A percentile compares a stretch with the other conserved stretches of the same genome.
Evolutionary conservation across 75 land plant species (phyloP).

Genomic region (Picea glauca): DNA sequence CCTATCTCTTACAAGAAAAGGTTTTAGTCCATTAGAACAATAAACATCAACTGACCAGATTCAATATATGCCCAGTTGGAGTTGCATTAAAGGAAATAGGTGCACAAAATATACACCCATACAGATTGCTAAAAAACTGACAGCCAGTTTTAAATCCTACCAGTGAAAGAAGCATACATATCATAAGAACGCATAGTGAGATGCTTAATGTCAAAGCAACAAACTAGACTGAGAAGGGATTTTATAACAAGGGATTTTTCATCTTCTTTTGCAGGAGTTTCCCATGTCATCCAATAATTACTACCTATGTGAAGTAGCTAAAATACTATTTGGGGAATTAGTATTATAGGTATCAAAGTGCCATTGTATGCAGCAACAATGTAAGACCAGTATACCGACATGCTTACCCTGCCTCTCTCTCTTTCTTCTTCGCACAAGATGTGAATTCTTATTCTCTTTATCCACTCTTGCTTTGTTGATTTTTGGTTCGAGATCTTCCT

Average conservation of each 20-base stretch:
- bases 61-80: slow-evolving; percentile 81
- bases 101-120: slow-evolving; percentile 67
- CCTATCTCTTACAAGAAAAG: background rate
- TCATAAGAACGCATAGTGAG: slow-evolving; percentile 46
- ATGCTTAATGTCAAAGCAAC: slow-evolving; percentile 43
- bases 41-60: slow-evolving; percentile 49
- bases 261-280: slow-evolving; percentile 27
- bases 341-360: slow-evolving; percentile 69
- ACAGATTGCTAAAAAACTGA: slow-evolving; percentile 42
- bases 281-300: slow-evolving; percentile 88
- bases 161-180: slow-evolving; percentile 46
- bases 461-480: background rate
- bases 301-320: slow-evolving; percentile 68
- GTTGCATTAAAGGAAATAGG: slow-evolving; percentile 95
- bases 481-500: slow-evolving; percentile 13
- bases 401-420: slow-evolving; percentile 60
- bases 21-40: background rate
- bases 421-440: slow-evolving; percentile 56
- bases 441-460: slow-evolving; percentile 9
- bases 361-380: slow-evolving; percentile 62
- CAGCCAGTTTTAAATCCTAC: slow-evolving; percentile 44
- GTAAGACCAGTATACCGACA: slow-evolving; percentile 57
- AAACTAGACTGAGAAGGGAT: slow-evolving; percentile 33
- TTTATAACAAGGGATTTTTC: slow-evolving; percentile 18
- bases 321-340: slow-evolving; percentile 54